Evolutionary conservation across 225 moss, liverwort and hornwort genomes (phyloP), one percentile per base, ranked within the genome.

Genomic region (Bryoerythrophyllum caledonicum): DNA sequence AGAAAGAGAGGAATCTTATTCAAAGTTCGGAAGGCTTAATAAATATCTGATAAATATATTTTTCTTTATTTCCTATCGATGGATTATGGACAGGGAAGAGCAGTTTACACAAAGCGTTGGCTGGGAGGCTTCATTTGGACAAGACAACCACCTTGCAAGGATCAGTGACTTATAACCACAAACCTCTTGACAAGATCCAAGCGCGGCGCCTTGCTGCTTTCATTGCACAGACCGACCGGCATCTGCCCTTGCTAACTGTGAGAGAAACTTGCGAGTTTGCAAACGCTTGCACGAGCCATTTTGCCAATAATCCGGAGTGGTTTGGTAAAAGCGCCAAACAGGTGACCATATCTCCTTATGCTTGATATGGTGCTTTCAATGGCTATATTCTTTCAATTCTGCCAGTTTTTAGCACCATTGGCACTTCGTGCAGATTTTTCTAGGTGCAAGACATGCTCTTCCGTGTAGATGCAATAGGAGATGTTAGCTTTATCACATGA

Each of bases 261-360:
- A 82, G 86, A 38, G 93, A 93, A 82, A 93, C 93, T 30, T 79
- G 91, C 60, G 88, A 88, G 43, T 93, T 93, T 73, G 93, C 93
- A 63, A 88, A 88, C 53, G 80, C 75, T 58, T 93, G 91, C 65
- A 74, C 90, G 51, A 91, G 88, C 78, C 75, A 88, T 76, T 90
- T 75, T 66, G 44, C 55, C 52, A 60, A 70, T 72, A 71, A 77
- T 55, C 40, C 70, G 55, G 54, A 63, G 54, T 77, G 77, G 77
- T 77, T 54, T 62, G 30, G 49, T 15, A 11, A 55, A 71, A 59
- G 43, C 60, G 68, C 76, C 26, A 60, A 60, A 68, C 49, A 68
- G 76, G 68, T 76, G 46, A 53, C 40, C 64, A 11, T 40, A 8
- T 41, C 63, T 43, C 49, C 23, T 9, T 52, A n/a, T 46, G 19